Conservation (phyloP, 148 eudicot genomes). For the Rhododendron kiyosumense region DNA sequence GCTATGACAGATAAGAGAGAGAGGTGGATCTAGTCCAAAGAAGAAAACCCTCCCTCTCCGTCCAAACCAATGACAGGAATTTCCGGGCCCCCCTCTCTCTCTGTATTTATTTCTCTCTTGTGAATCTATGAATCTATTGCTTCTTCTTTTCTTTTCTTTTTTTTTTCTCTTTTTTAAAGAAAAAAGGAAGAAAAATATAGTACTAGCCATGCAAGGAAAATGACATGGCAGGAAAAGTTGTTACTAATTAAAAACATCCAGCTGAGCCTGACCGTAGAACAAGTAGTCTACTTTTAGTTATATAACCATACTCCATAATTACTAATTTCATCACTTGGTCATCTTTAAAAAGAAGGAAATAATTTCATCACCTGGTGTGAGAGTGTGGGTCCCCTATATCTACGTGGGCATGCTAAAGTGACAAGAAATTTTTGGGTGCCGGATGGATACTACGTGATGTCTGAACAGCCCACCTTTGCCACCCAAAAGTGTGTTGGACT, state of each 20-base stretch:
- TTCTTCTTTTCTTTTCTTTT: not conserved
- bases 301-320: too few relatives aligned
- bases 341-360: too few relatives aligned
- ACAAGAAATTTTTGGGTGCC: too few relatives aligned
- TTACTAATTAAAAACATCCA: not conserved
- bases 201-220: not conserved
- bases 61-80: conserved; percentile 6
- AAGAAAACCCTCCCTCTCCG: not conserved
- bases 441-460: too few relatives aligned
- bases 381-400: too few relatives aligned
- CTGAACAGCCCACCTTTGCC: too few relatives aligned
- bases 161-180: not conserved
- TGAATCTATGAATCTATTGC: not conserved
- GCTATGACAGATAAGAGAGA: not conserved
- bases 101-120: not conserved
- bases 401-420: too few relatives aligned
- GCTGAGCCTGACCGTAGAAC: not conserved
- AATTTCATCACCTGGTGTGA: too few relatives aligned
- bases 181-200: not conserved
- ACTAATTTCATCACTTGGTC: too few relatives aligned
- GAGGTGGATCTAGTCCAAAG: not conserved
- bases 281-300: not conserved
- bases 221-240: not conserved
- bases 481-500: too few relatives aligned
- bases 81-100: not conserved